Percentiles rank a stretch among this genome's conserved stretches.
These are phyloP conservation scores for Chimonanthus praecox DNA, from an alignment of 164 flowering plant species.

Conservation along the genomic window DNA sequence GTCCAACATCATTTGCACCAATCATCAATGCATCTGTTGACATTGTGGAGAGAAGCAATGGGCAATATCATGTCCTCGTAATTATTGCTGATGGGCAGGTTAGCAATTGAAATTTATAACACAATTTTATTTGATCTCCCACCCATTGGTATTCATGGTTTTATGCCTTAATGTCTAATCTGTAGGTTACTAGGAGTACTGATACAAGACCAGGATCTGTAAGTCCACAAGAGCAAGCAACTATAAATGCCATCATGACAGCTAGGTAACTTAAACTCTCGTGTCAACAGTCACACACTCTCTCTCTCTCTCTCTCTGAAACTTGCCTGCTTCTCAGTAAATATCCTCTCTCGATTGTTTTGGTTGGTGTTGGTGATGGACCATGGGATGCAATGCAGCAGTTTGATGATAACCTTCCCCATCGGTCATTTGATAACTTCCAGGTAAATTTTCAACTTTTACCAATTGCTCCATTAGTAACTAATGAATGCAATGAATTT, in stretches of 20 bases:
- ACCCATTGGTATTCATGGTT: neutral
- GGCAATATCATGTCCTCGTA: slow-evolving; percentile 87
- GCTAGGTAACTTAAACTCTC: slow-evolving; percentile 51
- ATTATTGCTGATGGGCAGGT: slow-evolving; percentile 96
- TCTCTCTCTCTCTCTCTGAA: neutral
- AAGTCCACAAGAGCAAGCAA: slow-evolving; percentile 75
- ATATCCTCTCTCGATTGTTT: slow-evolving; percentile 71
- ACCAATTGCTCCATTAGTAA: neutral
- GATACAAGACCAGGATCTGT: slow-evolving; percentile 42
- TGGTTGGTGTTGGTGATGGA: slow-evolving; percentile 95
- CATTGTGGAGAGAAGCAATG: slow-evolving; percentile 59
- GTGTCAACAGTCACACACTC: too few relatives aligned
- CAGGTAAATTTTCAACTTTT: slow-evolving; percentile 34
- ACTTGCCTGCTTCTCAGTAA: neutral
- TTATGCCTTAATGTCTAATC: neutral
- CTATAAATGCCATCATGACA: slow-evolving; percentile 62
- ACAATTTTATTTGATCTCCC: neutral
- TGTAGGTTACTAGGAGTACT: neutral
- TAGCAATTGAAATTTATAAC: neutral
- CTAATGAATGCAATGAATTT: neutral
- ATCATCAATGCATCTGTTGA: slow-evolving; percentile 70
- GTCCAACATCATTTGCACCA: slow-evolving; percentile 92
- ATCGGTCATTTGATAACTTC: slow-evolving; percentile 82
- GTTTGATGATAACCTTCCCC: slow-evolving; percentile 87
- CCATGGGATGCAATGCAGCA: slow-evolving; percentile 91